Evolutionary conservation across 1,284 basidiomycete genomes (phyloP), one percentile per base, ranked within the genome.

Genomic region (Ustilago crameri): DNA sequence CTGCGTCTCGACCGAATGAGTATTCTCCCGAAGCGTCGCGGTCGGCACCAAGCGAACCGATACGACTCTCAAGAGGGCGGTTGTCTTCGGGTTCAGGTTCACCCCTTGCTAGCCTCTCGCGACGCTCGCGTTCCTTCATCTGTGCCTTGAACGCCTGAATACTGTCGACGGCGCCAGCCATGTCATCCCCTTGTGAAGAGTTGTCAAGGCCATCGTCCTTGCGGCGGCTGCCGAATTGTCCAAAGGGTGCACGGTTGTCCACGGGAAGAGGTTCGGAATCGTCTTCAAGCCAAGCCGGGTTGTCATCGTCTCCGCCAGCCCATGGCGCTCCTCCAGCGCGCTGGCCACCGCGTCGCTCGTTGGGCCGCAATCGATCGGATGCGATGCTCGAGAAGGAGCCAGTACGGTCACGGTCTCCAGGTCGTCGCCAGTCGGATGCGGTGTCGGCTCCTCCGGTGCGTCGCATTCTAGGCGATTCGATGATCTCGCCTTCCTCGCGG

Each of bases 221-320:
- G 20, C 70, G 54, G 43, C 61, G 60, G 54, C 60, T 66, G 91
- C 87, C 68, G 18, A 71, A 71, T 30, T 71, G 68, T 10, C 68
- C 68, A 23, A 71, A 71, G 2, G 68, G 68, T 41, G 68, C 68
- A 26, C 68, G 61, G 30, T 71, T 65, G 62, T 71, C 68, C 9
- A 71, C 58, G 3, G 68, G 68, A 27, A 71, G 32, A 3, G 62
- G 51, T 17, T 71, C 68, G 4, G 61, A 60, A 78, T 92, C 92
- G n/a, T 91, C 89, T 70, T 92, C 91, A 91, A 93, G 93, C 92
- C 92, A 93, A 17, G 92, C 92, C 20, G 92, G 92, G 79, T 93
- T 91, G 90, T 92, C 85, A 91, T 91, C 79, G 87, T 89, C 76
- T 89, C 89, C 76, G 32, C 58, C 76, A 40, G 72, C 57, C 76